These are phyloP conservation scores for Paramecium tetraurelia DNA, from an alignment of 73 alveolate genomes.

Conservation along the genomic window DNA sequence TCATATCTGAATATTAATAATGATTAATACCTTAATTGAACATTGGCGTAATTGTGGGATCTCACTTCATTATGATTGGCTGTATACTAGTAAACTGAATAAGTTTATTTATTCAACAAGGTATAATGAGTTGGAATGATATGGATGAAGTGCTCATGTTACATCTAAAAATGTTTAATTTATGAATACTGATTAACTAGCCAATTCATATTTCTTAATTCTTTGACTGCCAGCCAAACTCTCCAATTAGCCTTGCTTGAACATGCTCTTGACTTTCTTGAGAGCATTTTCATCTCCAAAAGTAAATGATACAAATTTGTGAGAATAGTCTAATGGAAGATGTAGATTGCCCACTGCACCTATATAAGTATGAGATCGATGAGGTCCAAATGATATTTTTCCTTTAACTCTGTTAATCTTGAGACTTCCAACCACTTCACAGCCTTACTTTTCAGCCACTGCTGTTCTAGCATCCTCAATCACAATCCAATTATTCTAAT, in stretches of 20 bases:
- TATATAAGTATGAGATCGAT: conserved; percentile 64
- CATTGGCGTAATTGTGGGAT: conserved; percentile 66
- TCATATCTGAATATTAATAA: conserved; percentile 83
- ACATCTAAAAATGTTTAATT: neutral
- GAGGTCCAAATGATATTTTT: conserved; percentile 81
- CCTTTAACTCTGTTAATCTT: conserved; percentile 85
- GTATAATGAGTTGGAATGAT: conserved; percentile 90
- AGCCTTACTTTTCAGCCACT: conserved; percentile 75
- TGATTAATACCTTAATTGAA: conserved; percentile 51
- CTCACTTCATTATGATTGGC: conserved; percentile 73
- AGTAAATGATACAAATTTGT: conserved; percentile 78
- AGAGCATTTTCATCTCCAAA: conserved; percentile 83
- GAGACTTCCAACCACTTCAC: conserved; percentile 79
- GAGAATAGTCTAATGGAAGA: conserved; percentile 78
- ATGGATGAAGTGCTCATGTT: conserved; percentile 83
- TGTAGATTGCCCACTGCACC: conserved; percentile 3
- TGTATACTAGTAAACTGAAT: conserved; percentile 83
- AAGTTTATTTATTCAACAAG: conserved; percentile 60
- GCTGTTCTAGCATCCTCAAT: conserved; percentile 67
- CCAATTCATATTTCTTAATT: conserved; percentile 42
- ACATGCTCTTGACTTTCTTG: conserved; percentile 67
- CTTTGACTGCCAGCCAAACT: conserved; percentile 73
- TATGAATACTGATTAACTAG: neutral
- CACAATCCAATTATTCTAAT: neutral
- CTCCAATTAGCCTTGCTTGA: conserved; percentile 67